Percentiles rank a stretch among this genome's conserved stretches.
phyloP scores from a whole-genome alignment of 139 green algal genomes.

The Chlorella sp. region DNA sequence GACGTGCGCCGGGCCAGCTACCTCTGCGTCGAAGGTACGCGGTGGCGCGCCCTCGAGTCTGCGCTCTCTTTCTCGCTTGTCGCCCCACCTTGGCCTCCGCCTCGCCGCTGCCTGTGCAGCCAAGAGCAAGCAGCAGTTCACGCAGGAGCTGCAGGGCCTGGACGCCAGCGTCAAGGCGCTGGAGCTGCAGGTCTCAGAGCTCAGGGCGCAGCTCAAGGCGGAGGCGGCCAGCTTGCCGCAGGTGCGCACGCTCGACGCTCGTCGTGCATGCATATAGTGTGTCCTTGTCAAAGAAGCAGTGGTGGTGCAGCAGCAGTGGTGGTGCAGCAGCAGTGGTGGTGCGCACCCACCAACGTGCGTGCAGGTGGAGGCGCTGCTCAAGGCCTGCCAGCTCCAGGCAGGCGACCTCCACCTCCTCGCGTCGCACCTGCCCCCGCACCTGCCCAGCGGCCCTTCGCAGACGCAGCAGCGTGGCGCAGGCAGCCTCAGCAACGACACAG shows the following conservation, averaged over 20 bases:
- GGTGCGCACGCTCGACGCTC: neutral
- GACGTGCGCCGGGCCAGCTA: neutral
- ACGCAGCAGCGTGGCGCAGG: no score
- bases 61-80: neutral
- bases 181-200: neutral
- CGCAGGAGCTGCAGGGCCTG: neutral
- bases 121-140: neutral
- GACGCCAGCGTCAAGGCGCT: neutral
- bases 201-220: neutral
- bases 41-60: neutral
- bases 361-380: constrained; percentile 2
- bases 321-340: no score
- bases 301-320: neutral
- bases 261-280: neutral
- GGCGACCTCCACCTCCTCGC: neutral
- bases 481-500: no score
- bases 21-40: neutral
- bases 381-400: constrained; percentile 3
- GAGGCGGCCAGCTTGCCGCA: neutral
- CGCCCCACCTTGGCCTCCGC: neutral
- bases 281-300: neutral
- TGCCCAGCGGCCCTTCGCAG: neutral
- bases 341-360: no score
- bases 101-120: neutral
- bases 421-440: neutral